Evolutionary conservation across 441 rosid genomes (phyloP).

Genomic region (Pelargonium myrrhifolium): DNA sequence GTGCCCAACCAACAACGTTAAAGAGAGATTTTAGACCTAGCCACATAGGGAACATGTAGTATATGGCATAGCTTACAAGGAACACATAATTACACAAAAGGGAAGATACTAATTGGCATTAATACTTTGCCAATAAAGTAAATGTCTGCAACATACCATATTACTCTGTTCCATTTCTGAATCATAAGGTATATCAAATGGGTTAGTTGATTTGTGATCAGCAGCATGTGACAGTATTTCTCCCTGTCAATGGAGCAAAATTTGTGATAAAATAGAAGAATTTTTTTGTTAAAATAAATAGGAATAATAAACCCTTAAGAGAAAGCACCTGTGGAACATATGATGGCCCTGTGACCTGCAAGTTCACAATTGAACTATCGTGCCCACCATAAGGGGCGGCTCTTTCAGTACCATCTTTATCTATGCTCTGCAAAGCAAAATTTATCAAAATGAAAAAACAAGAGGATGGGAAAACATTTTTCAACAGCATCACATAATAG

Average conservation of each 20-base stretch:
- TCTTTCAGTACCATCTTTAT: conserved; percentile 25
- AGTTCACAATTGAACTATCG: conserved; percentile 26
- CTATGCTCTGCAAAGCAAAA: conserved; percentile 34
- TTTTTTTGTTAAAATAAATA: not conserved
- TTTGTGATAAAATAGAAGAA: not conserved
- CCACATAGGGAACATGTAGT: not conserved
- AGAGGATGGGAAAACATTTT: conserved; percentile 7
- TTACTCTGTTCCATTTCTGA: conserved; percentile 47
- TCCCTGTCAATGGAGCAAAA: conserved; percentile 32
- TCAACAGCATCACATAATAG: conserved; percentile 13
- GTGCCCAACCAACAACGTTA: not conserved
- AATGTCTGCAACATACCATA: conserved; percentile 43
- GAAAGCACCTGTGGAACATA: conserved; percentile 33
- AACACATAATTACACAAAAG: conserved; percentile 8
- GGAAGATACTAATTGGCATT: conserved; percentile 7
- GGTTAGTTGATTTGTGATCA: conserved; percentile 58
- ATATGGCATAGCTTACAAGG: not conserved
- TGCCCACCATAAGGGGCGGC: conserved; percentile 25
- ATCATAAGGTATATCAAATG: conserved; percentile 87
- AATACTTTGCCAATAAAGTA: conserved; percentile 13
- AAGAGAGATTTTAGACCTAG: not conserved
- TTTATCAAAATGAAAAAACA: conserved; percentile 20
- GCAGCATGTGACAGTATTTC: conserved; percentile 32
- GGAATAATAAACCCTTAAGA: conserved; percentile 28
- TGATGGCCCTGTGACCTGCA: conserved; percentile 29